Evolutionary conservation across 2,329 filamentous ascomycete genomes (phyloP).

Genomic region (Zymoseptoria passerinii): DNA sequence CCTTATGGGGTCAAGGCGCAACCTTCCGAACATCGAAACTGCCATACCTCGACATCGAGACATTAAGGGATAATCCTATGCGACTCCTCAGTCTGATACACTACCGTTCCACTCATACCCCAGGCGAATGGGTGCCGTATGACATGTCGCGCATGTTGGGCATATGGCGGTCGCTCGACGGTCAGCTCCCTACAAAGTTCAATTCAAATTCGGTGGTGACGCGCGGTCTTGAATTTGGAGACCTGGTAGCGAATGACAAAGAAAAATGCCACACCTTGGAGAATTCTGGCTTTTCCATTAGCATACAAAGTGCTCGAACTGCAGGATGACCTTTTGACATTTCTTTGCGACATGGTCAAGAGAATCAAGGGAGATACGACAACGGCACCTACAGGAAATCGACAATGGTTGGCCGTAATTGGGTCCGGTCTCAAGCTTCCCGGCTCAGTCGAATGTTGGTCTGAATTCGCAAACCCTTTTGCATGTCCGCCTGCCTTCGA

Average conservation of each 20-base stretch:
- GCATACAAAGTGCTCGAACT: conserved; percentile 4
- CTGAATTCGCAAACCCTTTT: too few relatives aligned
- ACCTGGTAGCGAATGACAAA: conserved; percentile 5
- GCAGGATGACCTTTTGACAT: not conserved
- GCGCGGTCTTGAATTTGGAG: conserved; percentile 4
- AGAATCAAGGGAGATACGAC: too few relatives aligned
- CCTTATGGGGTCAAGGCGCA: too few relatives aligned
- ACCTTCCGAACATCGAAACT: not conserved
- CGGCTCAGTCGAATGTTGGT: too few relatives aligned
- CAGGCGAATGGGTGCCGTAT: conserved; percentile 8
- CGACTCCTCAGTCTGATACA: conserved; percentile 10
- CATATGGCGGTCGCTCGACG: not conserved
- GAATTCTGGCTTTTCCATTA: conserved; percentile 9
- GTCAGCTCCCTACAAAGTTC: conserved; percentile 3
- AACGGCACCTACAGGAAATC: too few relatives aligned
- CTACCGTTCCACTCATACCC: conserved; percentile 1
- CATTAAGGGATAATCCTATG: conserved; percentile 3
- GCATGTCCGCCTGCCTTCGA: too few relatives aligned
- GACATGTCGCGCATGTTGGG: not conserved
- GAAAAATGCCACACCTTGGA: conserved; percentile 6
- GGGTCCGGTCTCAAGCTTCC: too few relatives aligned
- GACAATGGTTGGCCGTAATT: too few relatives aligned
- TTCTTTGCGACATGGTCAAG: not conserved
- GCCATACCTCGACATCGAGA: conserved; percentile 3
- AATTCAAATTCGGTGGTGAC: conserved; percentile 9